Percentiles rank a stretch among this genome's conserved stretches.
Evolutionary conservation across 306 rosid species (phyloP).

Genomic region (Chamaecrista fasciculata): DNA sequence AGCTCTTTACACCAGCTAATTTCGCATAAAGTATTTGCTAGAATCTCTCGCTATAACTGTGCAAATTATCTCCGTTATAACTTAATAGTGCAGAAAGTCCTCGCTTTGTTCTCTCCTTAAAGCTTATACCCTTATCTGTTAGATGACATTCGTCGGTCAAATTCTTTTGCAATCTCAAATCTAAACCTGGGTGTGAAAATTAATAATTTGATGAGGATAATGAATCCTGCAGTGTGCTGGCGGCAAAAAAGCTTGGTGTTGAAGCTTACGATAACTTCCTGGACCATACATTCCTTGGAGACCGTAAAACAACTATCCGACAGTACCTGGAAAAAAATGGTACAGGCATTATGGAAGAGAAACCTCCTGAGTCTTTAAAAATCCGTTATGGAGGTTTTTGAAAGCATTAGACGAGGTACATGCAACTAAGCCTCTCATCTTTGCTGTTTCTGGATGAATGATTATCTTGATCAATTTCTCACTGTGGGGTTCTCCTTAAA

Average conservation of each 20-base stretch:
- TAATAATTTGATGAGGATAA: background rate
- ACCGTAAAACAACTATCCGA: conserved; percentile 43
- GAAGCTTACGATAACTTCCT: conserved; percentile 44
- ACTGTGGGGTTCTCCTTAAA: background rate
- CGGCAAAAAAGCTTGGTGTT: conserved; percentile 39
- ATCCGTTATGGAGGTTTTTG: conserved; percentile 45
- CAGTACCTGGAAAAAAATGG: conserved; percentile 38
- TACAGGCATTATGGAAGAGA: conserved; percentile 38
- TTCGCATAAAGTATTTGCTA: no score
- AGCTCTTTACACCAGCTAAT: no score
- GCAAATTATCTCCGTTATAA: background rate
- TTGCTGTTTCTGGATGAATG: conserved; percentile 10
- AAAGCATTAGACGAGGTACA: background rate
- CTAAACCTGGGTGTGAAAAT: no score
- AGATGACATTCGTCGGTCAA: background rate
- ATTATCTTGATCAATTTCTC: background rate
- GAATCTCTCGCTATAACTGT: background rate
- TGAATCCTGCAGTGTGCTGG: conserved; percentile 39
- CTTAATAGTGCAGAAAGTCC: no score
- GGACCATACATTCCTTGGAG: conserved; percentile 45
- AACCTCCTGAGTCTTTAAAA: conserved; percentile 44
- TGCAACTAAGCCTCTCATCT: background rate
- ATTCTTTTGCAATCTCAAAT: background rate
- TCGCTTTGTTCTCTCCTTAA: background rate
- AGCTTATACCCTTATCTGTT: conserved; percentile 1